Evolutionary conservation across 257 asterid species (phyloP).

Genomic region (Solanum neorickii): DNA sequence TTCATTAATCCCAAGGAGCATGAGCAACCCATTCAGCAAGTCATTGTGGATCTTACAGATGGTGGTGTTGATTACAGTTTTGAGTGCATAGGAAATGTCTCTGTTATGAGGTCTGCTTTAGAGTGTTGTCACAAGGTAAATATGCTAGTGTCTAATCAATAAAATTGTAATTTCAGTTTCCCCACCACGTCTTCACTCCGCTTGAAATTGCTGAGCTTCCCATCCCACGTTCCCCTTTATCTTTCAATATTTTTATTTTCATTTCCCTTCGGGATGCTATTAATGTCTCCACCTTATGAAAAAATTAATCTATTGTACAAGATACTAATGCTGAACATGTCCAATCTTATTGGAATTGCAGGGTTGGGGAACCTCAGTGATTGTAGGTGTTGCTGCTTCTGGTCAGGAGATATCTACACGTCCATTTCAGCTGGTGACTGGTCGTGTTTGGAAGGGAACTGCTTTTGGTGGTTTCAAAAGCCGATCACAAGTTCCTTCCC

Average conservation of each 20-base stretch:
- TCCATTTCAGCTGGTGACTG: slow-evolving; percentile 96
- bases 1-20: slow-evolving; percentile 94
- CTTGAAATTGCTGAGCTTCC: neutral
- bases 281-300: neutral
- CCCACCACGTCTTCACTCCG: neutral
- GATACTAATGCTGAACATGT: neutral
- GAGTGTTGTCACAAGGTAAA: slow-evolving; percentile 98
- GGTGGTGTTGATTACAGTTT: slow-evolving; percentile 99
- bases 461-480: slow-evolving; percentile 98
- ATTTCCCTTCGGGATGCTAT: neutral
- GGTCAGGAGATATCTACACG: slow-evolving; percentile 98
- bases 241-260: neutral
- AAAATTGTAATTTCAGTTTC: neutral
- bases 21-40: slow-evolving; percentile 90
- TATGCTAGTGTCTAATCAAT: neutral
- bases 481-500: slow-evolving; percentile 97
- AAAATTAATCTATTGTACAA: neutral
- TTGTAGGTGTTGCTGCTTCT: slow-evolving; percentile 99
- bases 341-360: slow-evolving; percentile 12
- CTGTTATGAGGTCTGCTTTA: slow-evolving; percentile 87
- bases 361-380: slow-evolving; percentile 99
- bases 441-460: slow-evolving; percentile 99
- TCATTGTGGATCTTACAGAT: slow-evolving; percentile 78
- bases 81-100: slow-evolving; percentile 94
- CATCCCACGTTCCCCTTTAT: neutral